Base-by-base conservation (phyloP, 805 yeast species). In the Wickerhamiella kurtzmanii region DNA sequence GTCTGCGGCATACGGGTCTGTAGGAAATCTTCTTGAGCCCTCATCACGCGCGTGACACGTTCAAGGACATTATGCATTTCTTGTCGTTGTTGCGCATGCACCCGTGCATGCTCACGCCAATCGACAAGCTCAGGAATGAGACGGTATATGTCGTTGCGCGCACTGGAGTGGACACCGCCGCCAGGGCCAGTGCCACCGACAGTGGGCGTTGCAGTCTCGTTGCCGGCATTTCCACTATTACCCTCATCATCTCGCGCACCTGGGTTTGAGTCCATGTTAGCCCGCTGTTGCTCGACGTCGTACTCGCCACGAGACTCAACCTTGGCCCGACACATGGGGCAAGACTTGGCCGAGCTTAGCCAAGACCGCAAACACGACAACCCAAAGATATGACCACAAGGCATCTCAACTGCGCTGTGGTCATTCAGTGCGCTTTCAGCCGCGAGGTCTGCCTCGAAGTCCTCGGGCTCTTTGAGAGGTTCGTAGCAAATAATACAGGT, bases 311-410 rank as follows among this genome's bases (percentile, higher is more conserved):
- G 67, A 16, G 62, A 56, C 47, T 71, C 70, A 50, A 81, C 66
- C 18, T 71, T 66, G 16, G 68, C 68, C 48, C 97, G 76, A 61
- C 98, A 89, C 42, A 89, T 64, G 0, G 98, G 98, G 61, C 97
- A 88, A 2, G 85, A 76, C 25, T 76, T 73, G 56, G 82, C 79
- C 20, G 74, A 66, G 50, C 72, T 74, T 44, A 89, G 73, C 98
- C 98, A 89, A 55, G 81, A 84, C 48, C 70, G 74, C 20, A 87
- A 67, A 66, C 98, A 89, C n/a, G 76, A 73, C 51, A 79, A 72
- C 4, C 98, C 97, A 68, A 92, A 89, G 0, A 78, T 60, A 59
- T 89, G 98, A 6, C 77, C 77, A 62, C 98, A 89, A 0, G 95
- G 92, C 73, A 89, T 69, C 48, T 73, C 67, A 1, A 82, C 70